phyloP scores from a whole-genome alignment of 768 basidiomycete species.

The Xerocomus brunneocitrinus region DNA sequence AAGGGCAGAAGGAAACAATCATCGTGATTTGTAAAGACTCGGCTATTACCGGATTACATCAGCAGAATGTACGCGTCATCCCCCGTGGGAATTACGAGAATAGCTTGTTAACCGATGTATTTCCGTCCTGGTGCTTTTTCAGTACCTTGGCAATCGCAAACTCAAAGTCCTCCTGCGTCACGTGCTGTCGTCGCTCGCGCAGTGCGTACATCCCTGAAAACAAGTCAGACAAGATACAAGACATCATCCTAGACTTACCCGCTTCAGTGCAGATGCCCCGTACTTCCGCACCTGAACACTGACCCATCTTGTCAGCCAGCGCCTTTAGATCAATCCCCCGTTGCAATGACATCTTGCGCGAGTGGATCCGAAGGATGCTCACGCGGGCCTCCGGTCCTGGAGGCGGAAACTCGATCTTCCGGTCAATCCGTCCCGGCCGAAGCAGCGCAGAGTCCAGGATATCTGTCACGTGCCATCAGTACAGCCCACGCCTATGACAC shows the following conservation, averaged over 20 bases:
- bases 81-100: slow-evolving; percentile 60
- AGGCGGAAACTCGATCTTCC: slow-evolving; percentile 98
- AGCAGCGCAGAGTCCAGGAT: slow-evolving; percentile 92
- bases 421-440: slow-evolving; percentile 91
- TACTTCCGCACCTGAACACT: slow-evolving; percentile 97
- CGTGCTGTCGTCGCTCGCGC: slow-evolving; percentile 91
- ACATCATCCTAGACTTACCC: slow-evolving; percentile 41
- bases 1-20: neutral
- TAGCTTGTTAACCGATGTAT: slow-evolving; percentile 90
- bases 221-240: neutral
- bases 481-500: neutral
- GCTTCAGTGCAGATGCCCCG: slow-evolving; percentile 97
- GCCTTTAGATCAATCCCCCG: slow-evolving; percentile 95
- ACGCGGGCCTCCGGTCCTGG: slow-evolving; percentile 96
- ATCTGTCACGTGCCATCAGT: slow-evolving; percentile 43
- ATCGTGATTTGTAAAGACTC: neutral
- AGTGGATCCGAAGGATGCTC: slow-evolving; percentile 95
- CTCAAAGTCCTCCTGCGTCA: slow-evolving; percentile 98
- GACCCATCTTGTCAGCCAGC: slow-evolving; percentile 98
- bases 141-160: slow-evolving; percentile 96
- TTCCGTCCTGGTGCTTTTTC: slow-evolving; percentile 96
- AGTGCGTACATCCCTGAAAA: slow-evolving; percentile 93
- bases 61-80: slow-evolving; percentile 16
- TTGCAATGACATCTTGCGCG: slow-evolving; percentile 98
- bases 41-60: slow-evolving; percentile 16